phyloP scores from a whole-genome alignment of 2,329 filamentous ascomycete genomes.

The Aspergillus sp. region DNA sequence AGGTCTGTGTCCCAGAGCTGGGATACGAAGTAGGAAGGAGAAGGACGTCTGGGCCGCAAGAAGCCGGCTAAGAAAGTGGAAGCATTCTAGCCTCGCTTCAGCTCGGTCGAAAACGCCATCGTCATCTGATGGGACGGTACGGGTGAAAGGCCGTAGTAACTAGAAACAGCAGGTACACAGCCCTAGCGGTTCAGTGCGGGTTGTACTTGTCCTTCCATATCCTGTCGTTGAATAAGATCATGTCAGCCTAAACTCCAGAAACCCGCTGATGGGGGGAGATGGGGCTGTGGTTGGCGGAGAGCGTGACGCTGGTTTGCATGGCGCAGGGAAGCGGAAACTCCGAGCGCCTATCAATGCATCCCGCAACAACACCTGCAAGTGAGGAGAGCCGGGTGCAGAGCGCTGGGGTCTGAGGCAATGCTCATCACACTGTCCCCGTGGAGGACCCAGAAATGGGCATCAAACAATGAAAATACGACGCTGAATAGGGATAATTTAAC shows the following conservation, averaged over 20 bases:
- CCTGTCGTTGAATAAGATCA: slow-evolving; percentile 54
- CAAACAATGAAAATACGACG: slow-evolving; percentile 14
- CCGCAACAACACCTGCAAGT: slow-evolving; percentile 18
- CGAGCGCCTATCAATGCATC: slow-evolving; percentile 25
- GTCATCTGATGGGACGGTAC: not conserved
- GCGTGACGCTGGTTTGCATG: slow-evolving; percentile 19
- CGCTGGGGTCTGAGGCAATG: slow-evolving; percentile 4
- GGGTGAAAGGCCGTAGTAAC: not conserved
- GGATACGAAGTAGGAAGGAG: not conserved
- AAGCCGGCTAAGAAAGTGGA: not conserved
- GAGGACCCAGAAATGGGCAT: slow-evolving; percentile 8
- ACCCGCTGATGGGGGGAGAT: slow-evolving; percentile 6
- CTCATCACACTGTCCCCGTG: slow-evolving; percentile 9
- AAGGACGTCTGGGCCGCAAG: not conserved
- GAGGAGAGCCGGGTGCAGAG: slow-evolving; percentile 14
- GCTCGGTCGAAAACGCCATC: not conserved
- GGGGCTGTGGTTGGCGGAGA: slow-evolving; percentile 23
- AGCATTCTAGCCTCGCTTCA: slow-evolving; percentile 1
- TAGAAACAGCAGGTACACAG: not conserved
- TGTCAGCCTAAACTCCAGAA: slow-evolving; percentile 24
- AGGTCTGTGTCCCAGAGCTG: not conserved
- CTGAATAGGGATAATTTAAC: slow-evolving; percentile 39
- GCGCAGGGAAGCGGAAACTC: slow-evolving; percentile 18
- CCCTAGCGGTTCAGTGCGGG: slow-evolving; percentile 44
- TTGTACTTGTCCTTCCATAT: slow-evolving; percentile 98